phyloP scores from a whole-genome alignment of 805 yeast genomes.

The Hanseniaspora singularis region DNA sequence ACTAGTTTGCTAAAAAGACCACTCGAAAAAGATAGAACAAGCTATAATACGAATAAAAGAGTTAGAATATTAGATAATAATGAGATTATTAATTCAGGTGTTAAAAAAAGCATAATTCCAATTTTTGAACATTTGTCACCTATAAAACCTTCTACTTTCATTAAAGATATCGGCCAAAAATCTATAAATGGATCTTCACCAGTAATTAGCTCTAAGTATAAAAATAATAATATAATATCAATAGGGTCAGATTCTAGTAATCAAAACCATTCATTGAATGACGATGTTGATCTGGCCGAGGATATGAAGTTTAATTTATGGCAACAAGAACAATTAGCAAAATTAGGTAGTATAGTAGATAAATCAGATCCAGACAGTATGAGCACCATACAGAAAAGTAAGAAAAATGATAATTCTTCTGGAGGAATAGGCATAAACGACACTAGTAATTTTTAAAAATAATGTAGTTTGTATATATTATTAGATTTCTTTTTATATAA shows the following conservation, averaged over 20 bases:
- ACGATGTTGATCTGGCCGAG: constrained; percentile 21
- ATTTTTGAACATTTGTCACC: too few relatives aligned
- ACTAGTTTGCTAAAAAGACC: constrained; percentile 3
- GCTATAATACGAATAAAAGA: background rate
- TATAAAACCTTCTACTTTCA: constrained; percentile 1
- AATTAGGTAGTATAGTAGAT: constrained; percentile 14
- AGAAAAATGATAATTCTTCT: background rate
- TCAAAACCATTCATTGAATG: constrained; percentile 5
- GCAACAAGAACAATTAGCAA: constrained; percentile 27
- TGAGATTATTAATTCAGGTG: constrained; percentile 5
- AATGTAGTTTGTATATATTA: background rate
- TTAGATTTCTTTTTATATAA: background rate
- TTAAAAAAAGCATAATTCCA: background rate
- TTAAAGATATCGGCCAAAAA: background rate
- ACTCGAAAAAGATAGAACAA: background rate
- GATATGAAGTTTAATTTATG: constrained; percentile 25
- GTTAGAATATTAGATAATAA: constrained; percentile 6
- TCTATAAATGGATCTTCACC: background rate
- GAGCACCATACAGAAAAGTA: constrained; percentile 20
- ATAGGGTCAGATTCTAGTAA: background rate
- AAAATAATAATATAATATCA: background rate
- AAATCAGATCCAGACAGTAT: too few relatives aligned
- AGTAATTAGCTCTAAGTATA: background rate
- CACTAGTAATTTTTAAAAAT: constrained; percentile 3
- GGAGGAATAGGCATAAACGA: constrained; percentile 6